Evolutionary conservation across 257 asterid species (phyloP), one percentile per base, ranked within the genome.

Genomic region (Fraxinus americana): DNA sequence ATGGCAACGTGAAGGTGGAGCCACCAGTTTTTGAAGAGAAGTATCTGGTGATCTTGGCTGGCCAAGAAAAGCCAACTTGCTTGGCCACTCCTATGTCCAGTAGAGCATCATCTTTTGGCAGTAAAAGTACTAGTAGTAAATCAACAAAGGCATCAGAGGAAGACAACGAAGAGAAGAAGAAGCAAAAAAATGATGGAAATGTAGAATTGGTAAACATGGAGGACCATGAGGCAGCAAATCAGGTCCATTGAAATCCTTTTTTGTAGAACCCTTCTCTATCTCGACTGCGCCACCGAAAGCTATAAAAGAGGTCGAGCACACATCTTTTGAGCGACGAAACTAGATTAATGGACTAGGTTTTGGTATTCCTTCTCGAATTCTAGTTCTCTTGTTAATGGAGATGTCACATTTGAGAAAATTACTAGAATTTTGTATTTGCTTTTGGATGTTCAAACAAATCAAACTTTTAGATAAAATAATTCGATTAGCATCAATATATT

Each of bases 1-100:
- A 80, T 17, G 68, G 35, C 34, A 81, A 35, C n/a, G 57, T 43
- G 3, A 86, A 84, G 77, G 43, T 78, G n/a, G 70, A 68, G 80
- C 82, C 83, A 67, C 89, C 85, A 48, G 87, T 85, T 43, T 76
- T 90, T 74, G 95, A 91, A 61, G 97, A 94, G 88, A 92, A 93
- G 85, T 86, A 86, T 35, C 80, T 93, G 70, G 99, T 95, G 76
- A 90, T 93, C 83, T 88, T 93, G 98, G 93, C 98, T 2, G 99
- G 99, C 2, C 97, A 95, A 35, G 83, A 78, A 4, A 91, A 93
- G 38, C 97, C 99, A 1, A 95, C 99, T 27, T 93, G 77, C 81
- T 69, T 95, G 70, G 99, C 98, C 3, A 95, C 97, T 21, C 97
- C 94, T 36, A 84, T 89, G 88, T 87, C 89, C n/a, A 89, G 94